Percentiles rank a stretch among this genome's conserved stretches.
These are phyloP conservation scores for Colletotrichum tamarilloi DNA, from an alignment of 2,329 filamentous ascomycete species.

Conservation along the genomic window DNA sequence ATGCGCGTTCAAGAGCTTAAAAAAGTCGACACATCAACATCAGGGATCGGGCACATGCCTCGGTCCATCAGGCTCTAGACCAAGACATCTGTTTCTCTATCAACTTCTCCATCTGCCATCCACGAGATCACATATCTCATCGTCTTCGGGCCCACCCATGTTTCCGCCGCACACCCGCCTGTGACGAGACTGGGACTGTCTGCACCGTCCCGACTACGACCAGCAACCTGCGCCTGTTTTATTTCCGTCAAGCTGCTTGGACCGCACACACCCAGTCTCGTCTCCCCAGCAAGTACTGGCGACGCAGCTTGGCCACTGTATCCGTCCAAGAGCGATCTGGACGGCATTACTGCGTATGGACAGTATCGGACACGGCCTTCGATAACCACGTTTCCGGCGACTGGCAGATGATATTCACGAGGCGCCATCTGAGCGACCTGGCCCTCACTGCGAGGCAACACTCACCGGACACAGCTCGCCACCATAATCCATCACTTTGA, in stretches of 20 bases:
- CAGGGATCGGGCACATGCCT: slow-evolving; percentile 14
- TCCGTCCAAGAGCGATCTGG: neutral
- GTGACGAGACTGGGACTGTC: slow-evolving; percentile 4
- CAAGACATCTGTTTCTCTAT: slow-evolving; percentile 18
- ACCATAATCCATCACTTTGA: neutral
- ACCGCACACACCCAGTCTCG: neutral
- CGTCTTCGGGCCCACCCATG: slow-evolving; percentile 11
- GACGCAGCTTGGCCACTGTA: neutral
- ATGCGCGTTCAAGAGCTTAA: slow-evolving; percentile 20
- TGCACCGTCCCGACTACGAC: slow-evolving; percentile 14
- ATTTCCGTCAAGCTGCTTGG: neutral
- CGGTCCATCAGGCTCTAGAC: slow-evolving; percentile 25
- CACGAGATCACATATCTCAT: neutral
- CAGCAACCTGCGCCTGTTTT: neutral
- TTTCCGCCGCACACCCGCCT: slow-evolving; percentile 3
- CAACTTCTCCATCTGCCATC: slow-evolving; percentile 1
- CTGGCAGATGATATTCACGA: neutral
- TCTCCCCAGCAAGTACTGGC: neutral
- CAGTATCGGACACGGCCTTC: neutral
- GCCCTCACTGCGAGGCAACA: neutral
- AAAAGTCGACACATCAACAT: slow-evolving; percentile 6
- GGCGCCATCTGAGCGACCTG: slow-evolving; percentile 3
- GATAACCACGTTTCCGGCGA: neutral
- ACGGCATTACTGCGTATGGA: neutral
- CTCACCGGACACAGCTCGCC: neutral